Evolutionary conservation across 768 basidiomycete species (phyloP).

Genomic region (Clathrus columnatus): DNA sequence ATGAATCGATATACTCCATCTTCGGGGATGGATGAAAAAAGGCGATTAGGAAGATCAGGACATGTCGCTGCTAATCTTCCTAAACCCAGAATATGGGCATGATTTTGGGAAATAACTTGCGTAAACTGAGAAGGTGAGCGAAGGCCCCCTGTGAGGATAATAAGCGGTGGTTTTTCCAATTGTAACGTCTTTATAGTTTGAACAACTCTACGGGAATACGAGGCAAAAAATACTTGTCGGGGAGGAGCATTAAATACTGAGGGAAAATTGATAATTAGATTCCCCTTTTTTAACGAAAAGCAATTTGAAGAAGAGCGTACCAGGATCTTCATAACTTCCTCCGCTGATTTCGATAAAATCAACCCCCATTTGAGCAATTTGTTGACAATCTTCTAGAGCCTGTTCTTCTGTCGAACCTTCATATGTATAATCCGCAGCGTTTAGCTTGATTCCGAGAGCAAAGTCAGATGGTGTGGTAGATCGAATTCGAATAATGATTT

Average conservation of each 20-base stretch:
- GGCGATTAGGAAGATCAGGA: conserved; percentile 46
- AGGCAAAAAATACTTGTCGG: conserved; percentile 67
- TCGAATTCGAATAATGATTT: conserved; percentile 50
- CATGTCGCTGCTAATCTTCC: conserved; percentile 56
- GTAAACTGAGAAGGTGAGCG: conserved; percentile 47
- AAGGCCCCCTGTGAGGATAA: conserved; percentile 79
- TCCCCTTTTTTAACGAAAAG: background rate
- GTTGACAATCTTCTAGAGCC: conserved; percentile 51
- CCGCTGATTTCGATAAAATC: conserved; percentile 89
- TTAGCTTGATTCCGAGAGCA: conserved; percentile 71
- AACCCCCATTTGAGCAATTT: conserved; percentile 57
- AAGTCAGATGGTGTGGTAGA: conserved; percentile 46
- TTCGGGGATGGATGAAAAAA: background rate
- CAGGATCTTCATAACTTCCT: conserved; percentile 75
- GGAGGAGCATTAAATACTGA: conserved; percentile 25
- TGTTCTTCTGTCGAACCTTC: conserved; percentile 25
- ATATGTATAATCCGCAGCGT: conserved; percentile 62
- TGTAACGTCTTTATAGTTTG: conserved; percentile 22
- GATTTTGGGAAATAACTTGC: conserved; percentile 39
- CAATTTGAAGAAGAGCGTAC: conserved; percentile 28
- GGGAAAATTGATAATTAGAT: background rate
- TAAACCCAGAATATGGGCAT: conserved; percentile 71
- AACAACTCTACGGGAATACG: conserved; percentile 49
- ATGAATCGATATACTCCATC: conserved; percentile 1
- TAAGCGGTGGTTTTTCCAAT: conserved; percentile 36